Base-by-base conservation (phyloP, 2,329 filamentous ascomycete genomes). In the Arthrobotrys musiformis region DNA sequence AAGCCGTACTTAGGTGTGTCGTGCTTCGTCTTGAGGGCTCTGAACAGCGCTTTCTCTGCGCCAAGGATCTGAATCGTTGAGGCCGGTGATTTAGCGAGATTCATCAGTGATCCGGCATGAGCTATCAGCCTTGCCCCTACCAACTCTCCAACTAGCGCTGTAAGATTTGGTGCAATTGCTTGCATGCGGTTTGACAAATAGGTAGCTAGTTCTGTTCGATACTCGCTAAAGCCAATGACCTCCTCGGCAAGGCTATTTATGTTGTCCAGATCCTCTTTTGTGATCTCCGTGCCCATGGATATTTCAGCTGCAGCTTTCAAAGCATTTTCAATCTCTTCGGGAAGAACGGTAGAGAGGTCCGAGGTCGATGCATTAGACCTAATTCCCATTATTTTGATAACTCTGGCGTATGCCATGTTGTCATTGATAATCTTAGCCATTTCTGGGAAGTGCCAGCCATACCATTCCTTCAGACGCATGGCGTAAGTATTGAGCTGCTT, bases 381-480 rank as follows among this genome's bases (percentile, higher is more conserved):
- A 88, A 96, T 93, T 81, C 95, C 95, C 86, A 97, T 92, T 79
- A 91, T 89, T 61, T 97, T 86, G 73, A 99, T 93, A 73, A 99
- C 90, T 80, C 91, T 91, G 76, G 94, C 90, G 84, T 97, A 99
- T 79, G 94, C 94, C 79, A 97, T 86, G 85, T 99, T 99, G 88
- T 99, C 95, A 84, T 96, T 96, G 81, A 97, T 88, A 82, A 98
- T 97, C 86, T 94, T 94, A 82, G 93, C 94, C 88, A 99, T 90
- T 86, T 99, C 95, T 44, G 95, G 95, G 87, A 98, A 99, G 85
- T 98, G 95, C 95, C 95, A 99, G 82, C 95, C 95, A 84, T 99
- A 99, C 95, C 95, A 99, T 85, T 99, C 95, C 90, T 98, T 98
- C 79, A 97, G 93, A 84, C 95, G 89, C 95, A 99, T 99, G 79